Conservation (phyloP, 768 basidiomycete species). For the Termitomyces sp. region DNA sequence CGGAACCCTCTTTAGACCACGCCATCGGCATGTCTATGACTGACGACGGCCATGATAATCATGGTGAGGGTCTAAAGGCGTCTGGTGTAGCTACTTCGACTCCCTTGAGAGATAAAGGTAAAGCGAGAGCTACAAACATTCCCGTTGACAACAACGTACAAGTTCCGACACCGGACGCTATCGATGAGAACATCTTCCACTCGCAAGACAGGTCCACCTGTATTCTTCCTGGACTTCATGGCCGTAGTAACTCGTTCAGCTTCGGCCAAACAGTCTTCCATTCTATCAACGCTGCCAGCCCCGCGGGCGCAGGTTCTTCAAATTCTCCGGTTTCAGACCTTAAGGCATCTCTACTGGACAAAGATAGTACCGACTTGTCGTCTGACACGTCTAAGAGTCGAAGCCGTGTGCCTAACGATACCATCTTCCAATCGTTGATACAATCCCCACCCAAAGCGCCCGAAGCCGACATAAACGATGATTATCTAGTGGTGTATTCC, state of each 20-base stretch:
- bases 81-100: conserved; percentile 37
- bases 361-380: conserved; percentile 16
- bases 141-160: conserved; percentile 14
- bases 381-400: conserved; percentile 32
- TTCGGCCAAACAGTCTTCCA: conserved; percentile 61
- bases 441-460: conserved; percentile 36
- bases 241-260: conserved; percentile 66
- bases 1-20: conserved; percentile 28
- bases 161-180: conserved; percentile 5
- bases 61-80: conserved; percentile 11
- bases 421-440: conserved; percentile 55
- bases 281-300: conserved; percentile 31
- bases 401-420: conserved; percentile 57
- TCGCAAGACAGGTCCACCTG: conserved; percentile 33
- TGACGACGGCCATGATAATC: conserved; percentile 23
- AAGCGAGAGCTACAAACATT: conserved; percentile 30
- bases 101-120: conserved; percentile 35
- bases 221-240: conserved; percentile 32
- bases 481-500: conserved; percentile 48
- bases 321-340: conserved; percentile 24
- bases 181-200: conserved; percentile 44
- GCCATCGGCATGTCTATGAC: conserved; percentile 27
- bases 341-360: conserved; percentile 23
- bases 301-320: conserved; percentile 8
- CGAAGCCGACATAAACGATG: conserved; percentile 64